phyloP scores from a whole-genome alignment of 495 filamentous ascomycete species.

The Trichoderma asperelloides region DNA sequence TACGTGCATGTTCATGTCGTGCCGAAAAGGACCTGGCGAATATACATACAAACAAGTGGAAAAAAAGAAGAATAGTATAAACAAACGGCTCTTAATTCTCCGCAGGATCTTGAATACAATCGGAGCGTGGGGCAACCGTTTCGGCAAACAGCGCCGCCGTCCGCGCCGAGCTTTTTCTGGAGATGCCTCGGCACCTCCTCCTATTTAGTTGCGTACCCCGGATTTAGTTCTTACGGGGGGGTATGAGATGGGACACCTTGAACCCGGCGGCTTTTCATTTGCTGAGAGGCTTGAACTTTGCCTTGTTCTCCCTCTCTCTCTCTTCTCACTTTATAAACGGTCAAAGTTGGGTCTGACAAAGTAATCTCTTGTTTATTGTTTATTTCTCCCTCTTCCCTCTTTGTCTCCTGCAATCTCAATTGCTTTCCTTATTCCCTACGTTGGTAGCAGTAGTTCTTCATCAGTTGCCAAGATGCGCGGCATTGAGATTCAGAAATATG shows the following conservation, averaged over 20 bases:
- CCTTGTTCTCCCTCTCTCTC: not conserved
- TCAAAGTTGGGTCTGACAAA: too few species aligned
- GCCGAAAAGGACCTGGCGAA: too few species aligned
- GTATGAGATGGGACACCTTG: not conserved
- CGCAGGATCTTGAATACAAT: not conserved
- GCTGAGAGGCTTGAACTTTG: not conserved
- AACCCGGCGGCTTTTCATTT: not conserved
- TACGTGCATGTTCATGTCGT: too few species aligned
- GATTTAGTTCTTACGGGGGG: not conserved
- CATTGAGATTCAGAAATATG: conserved; percentile 75
- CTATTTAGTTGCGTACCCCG: not conserved
- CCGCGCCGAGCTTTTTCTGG: not conserved
- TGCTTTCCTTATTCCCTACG: too few species aligned
- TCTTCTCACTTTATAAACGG: not conserved
- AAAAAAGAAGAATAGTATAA: too few species aligned
- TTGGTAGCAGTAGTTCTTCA: too few species aligned
- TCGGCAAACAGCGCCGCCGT: not conserved
- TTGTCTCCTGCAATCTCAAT: too few species aligned
- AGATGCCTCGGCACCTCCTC: not conserved
- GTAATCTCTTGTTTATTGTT: not conserved
- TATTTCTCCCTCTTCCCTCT: not conserved
- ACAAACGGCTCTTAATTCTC: too few species aligned
- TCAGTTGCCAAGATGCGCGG: conserved; percentile 56
- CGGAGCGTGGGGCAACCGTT: not conserved
- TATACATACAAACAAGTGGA: too few species aligned